These are phyloP conservation scores for Komagataea norvegica DNA, from an alignment of 1,139 yeast species.

Conservation along the genomic window DNA sequence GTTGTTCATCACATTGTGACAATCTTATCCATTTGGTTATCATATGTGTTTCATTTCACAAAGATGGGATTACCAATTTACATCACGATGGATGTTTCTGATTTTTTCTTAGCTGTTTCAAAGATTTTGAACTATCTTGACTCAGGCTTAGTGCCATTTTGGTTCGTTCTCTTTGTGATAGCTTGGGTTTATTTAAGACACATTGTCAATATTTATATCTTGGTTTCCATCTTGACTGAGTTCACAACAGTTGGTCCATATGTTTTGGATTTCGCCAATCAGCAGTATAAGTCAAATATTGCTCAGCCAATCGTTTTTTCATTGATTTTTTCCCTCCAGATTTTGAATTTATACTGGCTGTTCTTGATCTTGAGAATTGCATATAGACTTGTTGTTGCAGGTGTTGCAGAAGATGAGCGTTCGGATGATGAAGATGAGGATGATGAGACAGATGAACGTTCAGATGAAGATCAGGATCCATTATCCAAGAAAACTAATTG, in stretches of 20 bases:
- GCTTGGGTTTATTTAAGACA: slow-evolving; percentile 91
- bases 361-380: slow-evolving; percentile 74
- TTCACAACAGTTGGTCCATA: slow-evolving; percentile 80
- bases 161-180: slow-evolving; percentile 60
- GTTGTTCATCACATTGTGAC: slow-evolving; percentile 93
- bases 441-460: slow-evolving; percentile 13
- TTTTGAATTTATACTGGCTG: slow-evolving; percentile 86
- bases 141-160: slow-evolving; percentile 56
- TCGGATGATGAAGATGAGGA: slow-evolving; percentile 50
- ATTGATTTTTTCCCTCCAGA: slow-evolving; percentile 72
- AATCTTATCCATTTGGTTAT: slow-evolving; percentile 77
- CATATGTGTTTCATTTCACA: slow-evolving; percentile 94
- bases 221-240: slow-evolving; percentile 87
- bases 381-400: slow-evolving; percentile 50
- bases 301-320: slow-evolving; percentile 85
- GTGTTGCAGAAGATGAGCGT: slow-evolving; percentile 75
- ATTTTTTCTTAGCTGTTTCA: slow-evolving; percentile 78
- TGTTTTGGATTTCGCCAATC: slow-evolving; percentile 80
- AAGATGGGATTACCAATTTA: slow-evolving; percentile 92
- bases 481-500: neutral
- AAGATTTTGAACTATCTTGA: slow-evolving; percentile 82
- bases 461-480: neutral
- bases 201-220: slow-evolving; percentile 68
- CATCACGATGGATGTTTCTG: slow-evolving; percentile 94
- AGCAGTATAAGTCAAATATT: slow-evolving; percentile 94